A percentile compares a stretch with the other conserved stretches of the same genome.
phyloP scores from a whole-genome alignment of 2,329 filamentous ascomycete genomes.

The Huntiella omanensis region DNA sequence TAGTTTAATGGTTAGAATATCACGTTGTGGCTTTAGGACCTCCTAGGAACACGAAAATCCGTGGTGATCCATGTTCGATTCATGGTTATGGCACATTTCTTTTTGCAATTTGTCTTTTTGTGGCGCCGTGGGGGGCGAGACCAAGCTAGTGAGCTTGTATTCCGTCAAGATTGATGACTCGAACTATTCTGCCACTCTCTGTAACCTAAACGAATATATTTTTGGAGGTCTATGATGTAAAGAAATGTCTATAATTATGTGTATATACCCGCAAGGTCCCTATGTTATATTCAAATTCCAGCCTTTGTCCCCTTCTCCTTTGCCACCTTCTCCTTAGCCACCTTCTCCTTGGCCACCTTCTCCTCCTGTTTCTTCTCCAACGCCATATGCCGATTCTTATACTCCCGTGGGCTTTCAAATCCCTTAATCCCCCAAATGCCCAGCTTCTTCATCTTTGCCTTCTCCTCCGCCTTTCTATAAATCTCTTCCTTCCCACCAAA shows the following conservation, averaged over 20 bases:
- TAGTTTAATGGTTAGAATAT: slow-evolving; percentile 10
- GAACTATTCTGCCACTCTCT: too few relatives aligned
- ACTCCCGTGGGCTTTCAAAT: slow-evolving; percentile 73
- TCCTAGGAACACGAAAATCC: neutral
- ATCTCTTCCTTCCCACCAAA: slow-evolving; percentile 53
- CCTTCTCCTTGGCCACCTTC: neutral
- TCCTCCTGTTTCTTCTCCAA: neutral
- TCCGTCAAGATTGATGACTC: too few relatives aligned
- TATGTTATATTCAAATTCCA: neutral
- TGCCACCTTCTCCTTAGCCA: neutral
- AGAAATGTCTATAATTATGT: too few relatives aligned
- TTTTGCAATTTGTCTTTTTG: neutral
- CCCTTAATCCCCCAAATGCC: slow-evolving; percentile 59
- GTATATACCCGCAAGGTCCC: too few relatives aligned
- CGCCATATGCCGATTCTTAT: slow-evolving; percentile 37
- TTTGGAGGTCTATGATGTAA: too few relatives aligned
- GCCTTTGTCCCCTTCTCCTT: neutral
- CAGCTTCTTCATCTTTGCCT: slow-evolving; percentile 42
- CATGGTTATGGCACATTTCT: slow-evolving; percentile 8
- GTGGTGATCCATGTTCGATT: slow-evolving; percentile 11
- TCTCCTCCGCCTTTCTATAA: slow-evolving; percentile 48
- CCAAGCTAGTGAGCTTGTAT: too few relatives aligned
- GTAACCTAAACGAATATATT: too few relatives aligned
- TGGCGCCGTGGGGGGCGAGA: too few relatives aligned
- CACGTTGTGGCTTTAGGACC: slow-evolving; percentile 6